phyloP scores from a whole-genome alignment of 768 basidiomycete species.

The Boletus reticuloceps region DNA sequence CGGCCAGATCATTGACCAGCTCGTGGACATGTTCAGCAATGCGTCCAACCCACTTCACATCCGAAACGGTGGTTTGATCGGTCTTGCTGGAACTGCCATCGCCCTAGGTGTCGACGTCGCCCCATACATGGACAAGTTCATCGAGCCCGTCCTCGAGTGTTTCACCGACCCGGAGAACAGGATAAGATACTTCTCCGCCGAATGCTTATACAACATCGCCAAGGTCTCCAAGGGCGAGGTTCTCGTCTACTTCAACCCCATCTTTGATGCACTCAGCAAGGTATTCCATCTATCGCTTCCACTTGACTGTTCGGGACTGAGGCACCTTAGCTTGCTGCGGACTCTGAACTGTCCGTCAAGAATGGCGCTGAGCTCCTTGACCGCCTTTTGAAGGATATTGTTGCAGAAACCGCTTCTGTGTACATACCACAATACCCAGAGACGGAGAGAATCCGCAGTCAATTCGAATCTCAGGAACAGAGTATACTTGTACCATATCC shows the following conservation, averaged over 20 bases:
- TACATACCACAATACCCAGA: slow-evolving; percentile 89
- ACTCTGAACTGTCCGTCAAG: slow-evolving; percentile 94
- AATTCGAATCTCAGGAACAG: slow-evolving; percentile 40
- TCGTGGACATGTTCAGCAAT: slow-evolving; percentile 91
- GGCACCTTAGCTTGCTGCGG: slow-evolving; percentile 77
- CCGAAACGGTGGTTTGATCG: slow-evolving; percentile 93
- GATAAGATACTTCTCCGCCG: slow-evolving; percentile 96
- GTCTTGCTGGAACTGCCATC: slow-evolving; percentile 95
- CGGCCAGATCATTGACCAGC: slow-evolving; percentile 85
- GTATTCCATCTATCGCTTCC: slow-evolving; percentile 40
- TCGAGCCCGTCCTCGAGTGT: slow-evolving; percentile 84
- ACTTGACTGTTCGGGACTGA: slow-evolving; percentile 11
- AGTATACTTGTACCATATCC: slow-evolving; percentile 68
- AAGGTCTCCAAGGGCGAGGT: slow-evolving; percentile 98
- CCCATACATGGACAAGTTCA: slow-evolving; percentile 91
- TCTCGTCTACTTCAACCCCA: slow-evolving; percentile 95
- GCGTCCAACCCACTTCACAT: slow-evolving; percentile 81
- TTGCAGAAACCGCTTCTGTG: slow-evolving; percentile 92
- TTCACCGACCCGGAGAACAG: slow-evolving; percentile 94
- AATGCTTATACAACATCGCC: slow-evolving; percentile 97
- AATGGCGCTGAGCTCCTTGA: slow-evolving; percentile 97
- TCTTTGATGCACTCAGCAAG: slow-evolving; percentile 97
- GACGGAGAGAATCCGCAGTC: slow-evolving; percentile 59
- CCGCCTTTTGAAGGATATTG: slow-evolving; percentile 95
- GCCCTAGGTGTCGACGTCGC: slow-evolving; percentile 92